Evolutionary conservation across 805 yeast species (phyloP).

Genomic region (Metschnikowia vanudenii): DNA sequence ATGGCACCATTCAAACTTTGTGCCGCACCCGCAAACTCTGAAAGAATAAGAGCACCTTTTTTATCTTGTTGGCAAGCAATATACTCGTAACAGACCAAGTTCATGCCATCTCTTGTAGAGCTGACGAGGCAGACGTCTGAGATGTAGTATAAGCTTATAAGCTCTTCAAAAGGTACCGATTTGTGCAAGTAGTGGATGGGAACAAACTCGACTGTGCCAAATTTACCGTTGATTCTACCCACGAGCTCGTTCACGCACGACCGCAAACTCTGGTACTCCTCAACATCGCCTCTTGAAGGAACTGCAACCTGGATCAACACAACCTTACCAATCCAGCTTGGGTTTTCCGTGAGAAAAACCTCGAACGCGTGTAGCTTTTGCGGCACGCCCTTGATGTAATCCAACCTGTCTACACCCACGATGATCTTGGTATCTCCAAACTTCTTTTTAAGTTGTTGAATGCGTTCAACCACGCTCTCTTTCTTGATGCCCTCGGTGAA

Average conservation of each 20-base stretch:
- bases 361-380: constrained; percentile 96
- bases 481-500: constrained; percentile 75
- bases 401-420: constrained; percentile 95
- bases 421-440: constrained; percentile 82
- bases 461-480: constrained; percentile 61
- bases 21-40: constrained; percentile 99
- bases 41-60: constrained; percentile 81
- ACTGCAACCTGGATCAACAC: constrained; percentile 95
- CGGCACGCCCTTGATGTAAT: constrained; percentile 97
- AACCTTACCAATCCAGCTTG: constrained; percentile 98
- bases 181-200: constrained; percentile 97
- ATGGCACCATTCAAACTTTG: constrained; percentile 93
- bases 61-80: constrained; percentile 89
- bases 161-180: constrained; percentile 85
- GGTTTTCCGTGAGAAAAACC: constrained; percentile 85
- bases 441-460: constrained; percentile 54
- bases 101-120: constrained; percentile 98
- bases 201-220: constrained; percentile 95
- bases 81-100: constrained; percentile 92
- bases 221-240: constrained; percentile 93
- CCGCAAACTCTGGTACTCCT: constrained; percentile 90
- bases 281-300: constrained; percentile 96
- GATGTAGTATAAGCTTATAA: constrained; percentile 80
- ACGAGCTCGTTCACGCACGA: constrained; percentile 95
- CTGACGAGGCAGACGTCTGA: constrained; percentile 91